Base-by-base conservation (phyloP, 352 stramenopile genomes). In the Chrysophaeum taylorii region DNA sequence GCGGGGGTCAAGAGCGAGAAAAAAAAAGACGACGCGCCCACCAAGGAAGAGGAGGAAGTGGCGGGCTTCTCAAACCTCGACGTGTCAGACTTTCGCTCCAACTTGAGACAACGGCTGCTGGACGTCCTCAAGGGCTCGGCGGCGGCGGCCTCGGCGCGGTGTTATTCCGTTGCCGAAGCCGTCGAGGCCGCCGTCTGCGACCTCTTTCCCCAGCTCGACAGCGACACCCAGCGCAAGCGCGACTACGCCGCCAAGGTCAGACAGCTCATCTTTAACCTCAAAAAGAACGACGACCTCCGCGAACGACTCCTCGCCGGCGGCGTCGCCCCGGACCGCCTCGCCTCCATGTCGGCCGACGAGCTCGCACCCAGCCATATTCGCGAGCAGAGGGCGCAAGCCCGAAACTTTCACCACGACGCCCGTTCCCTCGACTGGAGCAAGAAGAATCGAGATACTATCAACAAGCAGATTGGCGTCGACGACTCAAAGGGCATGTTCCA, bases 391-490 rank as follows among this genome's bases (percentile, higher is more conserved):
- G 72, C 89, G 36, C 68, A 89, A 89, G 76, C 75, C 91, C 66
- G 80, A 80, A 14, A 87, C 89, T 75, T 84, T 90, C 60, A 60
- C 68, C 79, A 94, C 70, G 79, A 87, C 69, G 85, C 85, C 53
- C 85, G 87, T 0, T 52, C 72, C 43, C 73, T 93, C 33, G 88
- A 94, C 74, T 94, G 88, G 88, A 85, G 84, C 0, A 85, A 92
- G 57, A 88, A 87, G 50, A 94, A 94, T 78, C 81, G 91, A 37
- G 88, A 93, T 54, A 91, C 89, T 71, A 93, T 94, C 75, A 90
- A 94, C 75, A 91, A 93, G 71, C 84, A 91, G 76, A 91, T 84
- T 39, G 88, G 88, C 37, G 87, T 91, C 39, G 79, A 84, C 70
- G 76, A 88, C 33, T 31, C 2, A 9, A 63, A 25, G n/a, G 27